phyloP scores from a whole-genome alignment of 2,329 filamentous ascomycete genomes.

The Cladosporium sp. region DNA sequence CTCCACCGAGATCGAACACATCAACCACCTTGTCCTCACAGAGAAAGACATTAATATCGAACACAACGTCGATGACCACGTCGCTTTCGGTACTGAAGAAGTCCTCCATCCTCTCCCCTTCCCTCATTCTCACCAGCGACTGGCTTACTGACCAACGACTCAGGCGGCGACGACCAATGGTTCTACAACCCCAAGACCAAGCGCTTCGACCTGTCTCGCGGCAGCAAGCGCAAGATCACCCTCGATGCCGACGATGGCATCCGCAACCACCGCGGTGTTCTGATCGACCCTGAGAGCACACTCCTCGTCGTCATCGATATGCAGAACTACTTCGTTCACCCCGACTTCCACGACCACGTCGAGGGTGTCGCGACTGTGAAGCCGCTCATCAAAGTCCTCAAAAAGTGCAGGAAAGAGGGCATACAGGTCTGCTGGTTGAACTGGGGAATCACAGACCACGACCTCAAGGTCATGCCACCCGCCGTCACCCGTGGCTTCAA shows the following conservation, averaged over 20 bases:
- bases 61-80: conserved; percentile 42
- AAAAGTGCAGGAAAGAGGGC: conserved; percentile 43
- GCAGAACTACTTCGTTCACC: conserved; percentile 48
- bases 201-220: conserved; percentile 46
- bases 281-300: conserved; percentile 44
- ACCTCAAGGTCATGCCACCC: conserved; percentile 44
- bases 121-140: neutral
- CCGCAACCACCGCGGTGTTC: conserved; percentile 45
- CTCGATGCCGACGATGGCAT: conserved; percentile 46
- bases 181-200: conserved; percentile 44
- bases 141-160: conserved; percentile 16
- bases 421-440: conserved; percentile 47
- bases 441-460: conserved; percentile 45
- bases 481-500: conserved; percentile 47
- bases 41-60: conserved; percentile 30
- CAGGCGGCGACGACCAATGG: conserved; percentile 46
- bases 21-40: conserved; percentile 32
- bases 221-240: conserved; percentile 40
- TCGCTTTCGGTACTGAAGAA: conserved; percentile 38
- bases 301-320: conserved; percentile 47
- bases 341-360: conserved; percentile 35
- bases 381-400: conserved; percentile 43
- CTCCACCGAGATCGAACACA: conserved; percentile 30
- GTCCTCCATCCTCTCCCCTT: conserved; percentile 23
- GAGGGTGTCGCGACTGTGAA: conserved; percentile 39